Percentiles rank a stretch among this genome's conserved stretches.
These are phyloP conservation scores for Hemileccinum rubropunctum DNA, from an alignment of 768 basidiomycete species.

Conservation along the genomic window DNA sequence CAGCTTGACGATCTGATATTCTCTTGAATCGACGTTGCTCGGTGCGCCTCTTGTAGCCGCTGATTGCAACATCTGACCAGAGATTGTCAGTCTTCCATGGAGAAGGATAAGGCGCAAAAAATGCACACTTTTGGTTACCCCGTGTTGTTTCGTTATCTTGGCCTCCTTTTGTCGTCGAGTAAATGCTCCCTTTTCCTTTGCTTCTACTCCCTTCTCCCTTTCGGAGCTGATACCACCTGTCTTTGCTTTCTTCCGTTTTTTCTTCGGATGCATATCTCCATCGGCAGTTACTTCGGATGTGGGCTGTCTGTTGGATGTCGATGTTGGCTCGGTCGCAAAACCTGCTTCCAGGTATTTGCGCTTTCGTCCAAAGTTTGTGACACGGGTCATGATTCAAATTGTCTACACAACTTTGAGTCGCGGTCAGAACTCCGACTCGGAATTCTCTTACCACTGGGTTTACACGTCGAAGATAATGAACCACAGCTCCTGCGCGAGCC, in stretches of 20 bases:
- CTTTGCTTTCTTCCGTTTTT: conserved; percentile 58
- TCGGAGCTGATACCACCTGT: conserved; percentile 20
- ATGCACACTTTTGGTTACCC: conserved; percentile 22
- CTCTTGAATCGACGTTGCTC: conserved; percentile 69
- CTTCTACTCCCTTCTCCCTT: conserved; percentile 17
- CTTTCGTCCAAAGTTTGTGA: conserved; percentile 74
- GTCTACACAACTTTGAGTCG: too few species aligned
- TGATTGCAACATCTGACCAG: conserved; percentile 25
- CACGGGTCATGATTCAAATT: conserved; percentile 56
- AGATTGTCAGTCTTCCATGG: conserved; percentile 12
- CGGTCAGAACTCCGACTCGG: too few species aligned
- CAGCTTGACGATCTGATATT: conserved; percentile 49
- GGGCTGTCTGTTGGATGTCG: conserved; percentile 1
- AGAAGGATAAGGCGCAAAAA: not conserved
- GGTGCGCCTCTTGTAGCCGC: conserved; percentile 30
- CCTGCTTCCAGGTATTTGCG: conserved; percentile 68
- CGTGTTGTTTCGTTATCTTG: conserved; percentile 31
- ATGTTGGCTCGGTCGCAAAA: conserved; percentile 29
- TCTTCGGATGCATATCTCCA: conserved; percentile 38
- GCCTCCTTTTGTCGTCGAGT: not conserved
- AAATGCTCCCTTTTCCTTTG: conserved; percentile 9
- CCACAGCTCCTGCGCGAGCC: too few species aligned
- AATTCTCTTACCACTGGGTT: too few species aligned
- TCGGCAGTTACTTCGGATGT: not conserved
- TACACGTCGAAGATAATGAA: too few species aligned